phyloP scores from a whole-genome alignment of 805 yeast species.

The Saturnispora sanitii region DNA sequence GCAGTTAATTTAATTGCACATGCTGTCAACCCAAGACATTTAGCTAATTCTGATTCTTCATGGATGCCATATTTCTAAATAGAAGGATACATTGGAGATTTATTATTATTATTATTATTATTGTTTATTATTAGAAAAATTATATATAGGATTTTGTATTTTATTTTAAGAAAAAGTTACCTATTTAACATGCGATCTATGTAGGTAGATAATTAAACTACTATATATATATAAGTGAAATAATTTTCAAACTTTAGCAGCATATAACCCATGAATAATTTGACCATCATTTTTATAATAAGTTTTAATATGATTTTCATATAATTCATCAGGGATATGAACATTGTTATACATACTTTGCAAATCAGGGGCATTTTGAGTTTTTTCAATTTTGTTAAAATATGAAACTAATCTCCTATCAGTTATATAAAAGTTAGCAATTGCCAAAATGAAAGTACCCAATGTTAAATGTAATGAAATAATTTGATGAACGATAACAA shows the following conservation, averaged over 20 bases:
- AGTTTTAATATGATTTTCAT: slow-evolving; percentile 16
- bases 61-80: slow-evolving; percentile 87
- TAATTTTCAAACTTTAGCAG: too few species aligned
- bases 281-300: background rate
- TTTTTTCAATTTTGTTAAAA: slow-evolving; percentile 20
- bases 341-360: slow-evolving; percentile 2
- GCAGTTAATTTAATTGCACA: slow-evolving; percentile 84
- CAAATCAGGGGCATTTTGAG: slow-evolving; percentile 9
- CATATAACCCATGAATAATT: background rate
- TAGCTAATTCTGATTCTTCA: slow-evolving; percentile 82
- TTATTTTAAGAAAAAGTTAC: too few species aligned
- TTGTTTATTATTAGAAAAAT: background rate
- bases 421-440: slow-evolving; percentile 18
- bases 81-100: background rate
- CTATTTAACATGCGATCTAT: too few species aligned
- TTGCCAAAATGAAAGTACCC: slow-evolving; percentile 16
- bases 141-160: background rate
- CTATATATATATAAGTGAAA: too few species aligned
- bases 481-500: slow-evolving; percentile 16
- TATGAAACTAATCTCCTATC: slow-evolving; percentile 19
- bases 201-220: too few species aligned
- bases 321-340: slow-evolving; percentile 15
- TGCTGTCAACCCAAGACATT: slow-evolving; percentile 89
- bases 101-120: background rate
- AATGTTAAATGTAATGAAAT: slow-evolving; percentile 17